Percentiles rank a stretch among this genome's conserved stretches.
Conservation (phyloP, 2,329 filamentous ascomycete species). For the Cladophialophora psammophila region DNA sequence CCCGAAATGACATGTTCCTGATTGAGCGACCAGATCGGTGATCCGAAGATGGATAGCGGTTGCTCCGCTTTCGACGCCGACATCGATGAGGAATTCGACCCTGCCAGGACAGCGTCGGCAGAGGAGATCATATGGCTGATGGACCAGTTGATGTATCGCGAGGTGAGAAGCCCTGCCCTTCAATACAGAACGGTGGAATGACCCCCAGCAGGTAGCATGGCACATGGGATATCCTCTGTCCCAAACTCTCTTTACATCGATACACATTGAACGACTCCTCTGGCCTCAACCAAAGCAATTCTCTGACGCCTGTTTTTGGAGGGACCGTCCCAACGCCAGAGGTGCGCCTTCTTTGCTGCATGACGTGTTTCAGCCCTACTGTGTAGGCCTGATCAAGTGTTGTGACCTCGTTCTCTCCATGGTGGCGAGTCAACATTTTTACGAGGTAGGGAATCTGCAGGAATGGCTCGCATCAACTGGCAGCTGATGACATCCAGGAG, state of each 20-base stretch:
- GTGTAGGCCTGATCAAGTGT: constrained; percentile 80
- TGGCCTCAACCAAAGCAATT: constrained; percentile 71
- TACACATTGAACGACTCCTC: constrained; percentile 85
- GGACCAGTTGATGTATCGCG: constrained; percentile 87
- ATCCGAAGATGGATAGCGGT: constrained; percentile 98
- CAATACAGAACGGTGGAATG: not conserved
- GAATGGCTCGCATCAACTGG: not conserved
- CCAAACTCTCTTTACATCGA: constrained; percentile 90
- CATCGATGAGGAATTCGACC: constrained; percentile 84
- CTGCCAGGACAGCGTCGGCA: constrained; percentile 70
- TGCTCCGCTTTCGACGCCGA: constrained; percentile 78
- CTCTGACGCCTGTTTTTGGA: constrained; percentile 69
- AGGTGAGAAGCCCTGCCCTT: constrained; percentile 61
- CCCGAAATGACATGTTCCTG: constrained; percentile 7
- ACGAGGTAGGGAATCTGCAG: constrained; percentile 68
- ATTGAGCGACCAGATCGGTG: constrained; percentile 79
- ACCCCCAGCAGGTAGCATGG: constrained; percentile 80
- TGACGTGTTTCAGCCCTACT: constrained; percentile 81
- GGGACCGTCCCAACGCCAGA: constrained; percentile 40
- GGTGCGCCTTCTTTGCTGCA: constrained; percentile 56
- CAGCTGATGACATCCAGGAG: constrained; percentile 63
- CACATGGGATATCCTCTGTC: constrained; percentile 94
- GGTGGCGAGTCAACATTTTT: constrained; percentile 84
- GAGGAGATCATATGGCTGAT: constrained; percentile 90
- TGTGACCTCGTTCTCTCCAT: constrained; percentile 80